phyloP scores from a whole-genome alignment of 2,329 filamentous ascomycete genomes.

The Geosmithia morbida region DNA sequence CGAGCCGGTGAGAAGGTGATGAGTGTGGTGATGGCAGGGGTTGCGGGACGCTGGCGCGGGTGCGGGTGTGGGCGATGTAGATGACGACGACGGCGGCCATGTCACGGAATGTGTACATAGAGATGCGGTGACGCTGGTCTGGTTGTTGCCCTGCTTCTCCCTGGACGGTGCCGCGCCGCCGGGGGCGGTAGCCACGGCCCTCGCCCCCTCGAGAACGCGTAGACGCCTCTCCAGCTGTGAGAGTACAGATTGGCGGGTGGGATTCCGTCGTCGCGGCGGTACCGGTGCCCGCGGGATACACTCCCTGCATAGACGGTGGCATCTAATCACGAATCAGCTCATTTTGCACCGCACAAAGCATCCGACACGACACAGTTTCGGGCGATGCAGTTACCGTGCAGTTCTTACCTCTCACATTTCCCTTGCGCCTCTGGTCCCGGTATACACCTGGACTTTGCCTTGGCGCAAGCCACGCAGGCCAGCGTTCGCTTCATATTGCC shows the following conservation, averaged over 20 bases:
- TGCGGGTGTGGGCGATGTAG: too few species aligned
- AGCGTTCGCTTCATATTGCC: conserved; percentile 28
- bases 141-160: too few species aligned
- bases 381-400: background rate
- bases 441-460: conserved; percentile 35
- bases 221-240: conserved; percentile 35
- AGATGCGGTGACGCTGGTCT: too few species aligned
- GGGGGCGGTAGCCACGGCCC: background rate
- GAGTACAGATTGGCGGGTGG: conserved; percentile 30
- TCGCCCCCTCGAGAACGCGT: conserved; percentile 21
- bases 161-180: too few species aligned
- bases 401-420: conserved; percentile 30
- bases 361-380: background rate
- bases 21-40: background rate
- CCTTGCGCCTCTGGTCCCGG: conserved; percentile 21
- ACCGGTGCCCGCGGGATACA: conserved; percentile 32
- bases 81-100: too few species aligned
- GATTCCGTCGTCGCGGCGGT: conserved; percentile 30
- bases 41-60: too few species aligned
- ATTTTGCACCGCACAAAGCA: background rate
- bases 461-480: conserved; percentile 34
- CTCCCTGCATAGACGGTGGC: conserved; percentile 29
- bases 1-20: background rate
- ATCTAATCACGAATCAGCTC: conserved; percentile 15
- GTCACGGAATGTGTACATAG: too few species aligned